A percentile compares a stretch with the other conserved stretches of the same genome.
These are phyloP conservation scores for Lentinula aciculospora DNA, from an alignment of 768 basidiomycete genomes.

Conservation along the genomic window DNA sequence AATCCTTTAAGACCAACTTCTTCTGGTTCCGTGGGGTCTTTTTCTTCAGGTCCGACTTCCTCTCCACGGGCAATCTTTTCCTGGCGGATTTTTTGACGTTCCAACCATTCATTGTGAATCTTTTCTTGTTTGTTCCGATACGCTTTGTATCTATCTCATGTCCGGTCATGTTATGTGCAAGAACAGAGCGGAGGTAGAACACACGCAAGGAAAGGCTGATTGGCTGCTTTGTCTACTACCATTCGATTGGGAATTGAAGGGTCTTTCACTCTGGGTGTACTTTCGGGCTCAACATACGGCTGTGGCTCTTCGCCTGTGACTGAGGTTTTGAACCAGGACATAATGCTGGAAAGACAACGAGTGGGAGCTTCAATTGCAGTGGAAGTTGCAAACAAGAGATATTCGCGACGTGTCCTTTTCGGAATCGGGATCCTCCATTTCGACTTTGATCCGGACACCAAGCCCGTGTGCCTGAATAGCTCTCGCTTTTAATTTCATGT, in stretches of 20 bases:
- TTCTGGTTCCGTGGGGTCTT: constrained; percentile 53
- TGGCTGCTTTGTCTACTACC: constrained; percentile 80
- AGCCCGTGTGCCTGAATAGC: too few species aligned
- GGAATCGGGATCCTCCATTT: not conserved
- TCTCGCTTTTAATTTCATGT: too few species aligned
- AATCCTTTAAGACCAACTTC: constrained; percentile 64
- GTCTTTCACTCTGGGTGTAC: constrained; percentile 53
- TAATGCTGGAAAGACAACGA: constrained; percentile 17
- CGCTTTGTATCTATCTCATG: constrained; percentile 49
- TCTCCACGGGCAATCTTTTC: constrained; percentile 73
- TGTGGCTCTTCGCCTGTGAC: constrained; percentile 27
- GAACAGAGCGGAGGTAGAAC: constrained; percentile 20
- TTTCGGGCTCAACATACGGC: constrained; percentile 31
- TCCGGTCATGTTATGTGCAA: too few species aligned
- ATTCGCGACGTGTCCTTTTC: not conserved
- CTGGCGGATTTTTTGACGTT: constrained; percentile 66
- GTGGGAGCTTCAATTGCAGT: not conserved
- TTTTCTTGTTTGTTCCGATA: constrained; percentile 59
- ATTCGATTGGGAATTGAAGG: constrained; percentile 59
- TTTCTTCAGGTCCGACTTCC: constrained; percentile 65
- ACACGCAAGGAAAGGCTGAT: constrained; percentile 79
- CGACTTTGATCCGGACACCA: too few species aligned
- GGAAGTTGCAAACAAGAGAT: not conserved
- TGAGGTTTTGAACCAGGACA: constrained; percentile 63
- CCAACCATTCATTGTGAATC: constrained; percentile 58